These are phyloP conservation scores for Tausonia pullulans DNA, from an alignment of 1,284 basidiomycete species.

Conservation along the genomic window DNA sequence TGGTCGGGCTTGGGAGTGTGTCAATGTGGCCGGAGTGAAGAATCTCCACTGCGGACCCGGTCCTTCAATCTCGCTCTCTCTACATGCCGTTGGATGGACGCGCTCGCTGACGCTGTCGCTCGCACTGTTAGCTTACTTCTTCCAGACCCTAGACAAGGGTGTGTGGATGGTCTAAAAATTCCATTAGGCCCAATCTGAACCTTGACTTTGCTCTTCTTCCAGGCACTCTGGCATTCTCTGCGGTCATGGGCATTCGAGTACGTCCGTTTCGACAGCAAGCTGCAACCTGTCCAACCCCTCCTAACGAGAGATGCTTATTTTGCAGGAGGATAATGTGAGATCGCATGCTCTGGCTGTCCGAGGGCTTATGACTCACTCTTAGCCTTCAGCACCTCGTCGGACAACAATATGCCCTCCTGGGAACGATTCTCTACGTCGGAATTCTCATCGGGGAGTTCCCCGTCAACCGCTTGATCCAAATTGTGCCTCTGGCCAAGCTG, in stretches of 20 bases:
- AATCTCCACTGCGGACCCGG: too few species aligned
- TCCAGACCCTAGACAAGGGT: constrained; percentile 18
- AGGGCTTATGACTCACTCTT: too few species aligned
- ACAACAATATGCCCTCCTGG: constrained; percentile 22
- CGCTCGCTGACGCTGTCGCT: not conserved
- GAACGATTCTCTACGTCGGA: constrained; percentile 25
- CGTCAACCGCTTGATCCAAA: constrained; percentile 21
- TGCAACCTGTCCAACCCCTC: constrained; percentile 3
- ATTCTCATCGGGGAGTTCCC: constrained; percentile 23
- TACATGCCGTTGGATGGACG: not conserved
- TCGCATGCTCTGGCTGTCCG: too few species aligned
- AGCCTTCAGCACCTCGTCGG: constrained; percentile 17
- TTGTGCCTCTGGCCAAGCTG: constrained; percentile 22
- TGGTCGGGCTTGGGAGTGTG: not conserved
- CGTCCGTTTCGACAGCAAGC: constrained; percentile 6
- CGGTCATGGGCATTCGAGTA: not conserved
- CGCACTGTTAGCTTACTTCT: constrained; percentile 16
- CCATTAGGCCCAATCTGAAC: not conserved
- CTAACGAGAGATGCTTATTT: constrained; percentile 16
- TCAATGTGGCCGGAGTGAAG: too few species aligned
- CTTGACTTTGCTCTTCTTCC: not conserved
- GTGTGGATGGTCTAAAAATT: constrained; percentile 1
- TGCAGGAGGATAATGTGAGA: constrained; percentile 20
- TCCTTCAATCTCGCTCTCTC: not conserved
- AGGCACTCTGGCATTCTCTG: constrained; percentile 21